Conservation (phyloP, 2,329 filamentous ascomycete species). For the Aureobasidium subglaciale region DNA sequence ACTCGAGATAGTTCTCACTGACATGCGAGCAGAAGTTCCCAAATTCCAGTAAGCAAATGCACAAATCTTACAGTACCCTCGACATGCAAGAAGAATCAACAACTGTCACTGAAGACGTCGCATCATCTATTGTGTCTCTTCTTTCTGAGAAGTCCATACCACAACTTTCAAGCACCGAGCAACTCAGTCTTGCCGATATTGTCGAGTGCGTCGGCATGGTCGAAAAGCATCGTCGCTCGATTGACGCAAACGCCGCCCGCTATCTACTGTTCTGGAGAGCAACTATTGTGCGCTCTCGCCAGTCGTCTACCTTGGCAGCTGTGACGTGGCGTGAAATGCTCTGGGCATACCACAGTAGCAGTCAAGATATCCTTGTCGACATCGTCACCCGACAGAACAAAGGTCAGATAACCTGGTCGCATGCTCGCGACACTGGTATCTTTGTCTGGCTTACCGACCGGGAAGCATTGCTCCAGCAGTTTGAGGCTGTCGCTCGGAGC, state of each 20-base stretch:
- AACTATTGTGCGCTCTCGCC: constrained; percentile 51
- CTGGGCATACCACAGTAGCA: constrained; percentile 77
- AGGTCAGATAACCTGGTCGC: constrained; percentile 72
- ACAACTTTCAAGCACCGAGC: constrained; percentile 15
- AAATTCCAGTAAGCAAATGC: constrained; percentile 3
- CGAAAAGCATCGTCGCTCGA: constrained; percentile 77
- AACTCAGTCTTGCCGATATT: constrained; percentile 16
- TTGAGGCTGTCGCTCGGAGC: constrained; percentile 85
- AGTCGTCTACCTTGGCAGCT: neutral
- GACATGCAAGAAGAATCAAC: constrained; percentile 52
- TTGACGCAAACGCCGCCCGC: constrained; percentile 82
- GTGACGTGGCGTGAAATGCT: constrained; percentile 69
- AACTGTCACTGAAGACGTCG: constrained; percentile 63
- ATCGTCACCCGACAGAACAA: constrained; percentile 75
- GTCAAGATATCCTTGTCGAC: constrained; percentile 84
- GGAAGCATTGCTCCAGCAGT: constrained; percentile 69
- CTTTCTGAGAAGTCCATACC: constrained; percentile 68
- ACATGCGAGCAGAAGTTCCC: neutral
- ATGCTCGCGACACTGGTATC: constrained; percentile 77
- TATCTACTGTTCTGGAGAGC: constrained; percentile 77
- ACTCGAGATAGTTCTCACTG: constrained; percentile 20
- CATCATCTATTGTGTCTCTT: constrained; percentile 64
- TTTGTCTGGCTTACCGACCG: constrained; percentile 90
- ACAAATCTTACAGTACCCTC: constrained; percentile 14
- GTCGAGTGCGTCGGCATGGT: constrained; percentile 72